Conservation (phyloP, 108 stramenopile genomes). For the Nitzschia sp. region DNA sequence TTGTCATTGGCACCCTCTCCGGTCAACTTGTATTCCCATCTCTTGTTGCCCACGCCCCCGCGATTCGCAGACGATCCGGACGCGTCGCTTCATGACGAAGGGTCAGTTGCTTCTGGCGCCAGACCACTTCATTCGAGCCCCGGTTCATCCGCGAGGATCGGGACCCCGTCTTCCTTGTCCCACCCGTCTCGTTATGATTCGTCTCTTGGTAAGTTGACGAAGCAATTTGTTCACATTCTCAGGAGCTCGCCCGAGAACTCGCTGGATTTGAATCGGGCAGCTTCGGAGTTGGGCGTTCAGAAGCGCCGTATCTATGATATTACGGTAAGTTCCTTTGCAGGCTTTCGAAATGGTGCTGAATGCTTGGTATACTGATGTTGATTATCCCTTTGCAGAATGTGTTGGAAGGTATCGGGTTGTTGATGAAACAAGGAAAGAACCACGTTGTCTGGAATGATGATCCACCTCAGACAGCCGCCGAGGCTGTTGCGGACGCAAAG, state of each 20-base stretch:
- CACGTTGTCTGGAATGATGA: constrained; percentile 83
- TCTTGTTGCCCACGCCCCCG: constrained; percentile 28
- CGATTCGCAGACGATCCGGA: constrained; percentile 18
- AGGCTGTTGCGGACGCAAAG: constrained; percentile 19
- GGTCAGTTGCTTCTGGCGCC: constrained; percentile 8
- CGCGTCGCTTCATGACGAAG: constrained; percentile 12
- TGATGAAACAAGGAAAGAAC: constrained; percentile 89
- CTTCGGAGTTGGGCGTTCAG: constrained; percentile 80
- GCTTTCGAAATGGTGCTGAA: background rate
- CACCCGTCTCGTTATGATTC: constrained; percentile 76
- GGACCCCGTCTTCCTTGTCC: constrained; percentile 43
- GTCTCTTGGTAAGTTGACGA: constrained; percentile 88
- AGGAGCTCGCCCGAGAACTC: constrained; percentile 47
- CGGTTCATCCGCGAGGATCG: constrained; percentile 11
- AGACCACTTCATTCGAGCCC: constrained; percentile 18
- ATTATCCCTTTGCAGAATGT: constrained; percentile 61
- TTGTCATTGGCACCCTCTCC: constrained; percentile 12
- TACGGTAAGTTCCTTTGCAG: constrained; percentile 58
- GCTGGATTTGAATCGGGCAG: constrained; percentile 92
- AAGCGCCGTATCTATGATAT: constrained; percentile 96
- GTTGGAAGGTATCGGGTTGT: constrained; percentile 91
- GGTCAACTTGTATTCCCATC: constrained; percentile 8
- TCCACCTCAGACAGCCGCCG: constrained; percentile 29
- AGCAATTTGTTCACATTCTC: constrained; percentile 87
- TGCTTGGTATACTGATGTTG: background rate